Evolutionary conservation across 139 green algal species (phyloP).

Genomic region (Chlorella sorokiniana): DNA sequence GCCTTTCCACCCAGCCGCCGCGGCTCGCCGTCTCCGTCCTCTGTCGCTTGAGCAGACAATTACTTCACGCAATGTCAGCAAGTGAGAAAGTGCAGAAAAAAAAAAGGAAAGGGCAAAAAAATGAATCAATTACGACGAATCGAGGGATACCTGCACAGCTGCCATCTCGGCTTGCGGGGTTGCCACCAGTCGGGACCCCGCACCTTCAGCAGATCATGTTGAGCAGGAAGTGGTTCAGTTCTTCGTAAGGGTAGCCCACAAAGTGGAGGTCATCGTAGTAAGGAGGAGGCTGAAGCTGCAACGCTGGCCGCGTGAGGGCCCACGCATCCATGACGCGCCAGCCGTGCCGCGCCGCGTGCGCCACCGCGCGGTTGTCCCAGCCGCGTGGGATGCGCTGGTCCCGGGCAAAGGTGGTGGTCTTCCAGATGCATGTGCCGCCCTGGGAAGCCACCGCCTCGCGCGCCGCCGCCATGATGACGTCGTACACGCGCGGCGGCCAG

Average conservation of each 20-base stretch:
- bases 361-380: background rate
- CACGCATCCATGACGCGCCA: background rate
- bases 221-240: background rate
- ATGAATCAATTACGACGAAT: too few species aligned
- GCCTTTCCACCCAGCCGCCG: too few species aligned
- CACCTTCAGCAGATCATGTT: background rate
- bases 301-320: background rate
- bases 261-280: background rate
- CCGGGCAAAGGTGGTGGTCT: background rate
- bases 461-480: background rate
- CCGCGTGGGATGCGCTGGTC: background rate
- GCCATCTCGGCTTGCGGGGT: too few species aligned
- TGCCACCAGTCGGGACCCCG: too few species aligned
- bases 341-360: background rate
- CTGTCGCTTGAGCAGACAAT: too few species aligned
- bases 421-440: background rate
- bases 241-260: background rate
- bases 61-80: too few species aligned
- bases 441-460: background rate
- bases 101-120: background rate
- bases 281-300: background rate
- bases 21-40: too few species aligned
- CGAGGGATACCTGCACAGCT: too few species aligned
- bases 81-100: too few species aligned
- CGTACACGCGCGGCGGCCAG: background rate